These are phyloP conservation scores for Aspergillus japonicus DNA, from an alignment of 2,329 filamentous ascomycete species.

Conservation along the genomic window DNA sequence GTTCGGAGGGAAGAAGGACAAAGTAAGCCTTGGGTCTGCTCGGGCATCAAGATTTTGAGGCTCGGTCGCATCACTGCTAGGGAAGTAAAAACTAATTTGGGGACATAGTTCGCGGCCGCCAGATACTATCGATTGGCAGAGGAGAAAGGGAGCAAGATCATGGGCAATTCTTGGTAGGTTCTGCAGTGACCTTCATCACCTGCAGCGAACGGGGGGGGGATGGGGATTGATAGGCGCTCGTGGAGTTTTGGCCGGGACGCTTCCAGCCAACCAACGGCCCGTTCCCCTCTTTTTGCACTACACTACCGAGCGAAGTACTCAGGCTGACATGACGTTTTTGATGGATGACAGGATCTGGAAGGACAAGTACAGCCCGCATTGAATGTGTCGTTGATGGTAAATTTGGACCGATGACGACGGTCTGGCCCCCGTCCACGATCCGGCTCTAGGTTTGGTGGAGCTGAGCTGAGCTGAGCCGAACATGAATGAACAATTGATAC, in stretches of 20 bases:
- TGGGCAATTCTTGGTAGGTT: constrained; percentile 93
- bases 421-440: too few relatives aligned
- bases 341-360: constrained; percentile 83
- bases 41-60: constrained; percentile 35
- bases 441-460: too few relatives aligned
- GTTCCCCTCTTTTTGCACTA: not conserved
- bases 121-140: constrained; percentile 92
- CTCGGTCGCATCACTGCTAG: constrained; percentile 19
- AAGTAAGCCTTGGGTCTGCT: constrained; percentile 63
- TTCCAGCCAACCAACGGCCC: constrained; percentile 21
- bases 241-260: constrained; percentile 15
- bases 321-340: constrained; percentile 21
- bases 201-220: not conserved
- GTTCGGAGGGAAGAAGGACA: constrained; percentile 97
- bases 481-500: too few relatives aligned
- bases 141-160: constrained; percentile 79
- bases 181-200: constrained; percentile 6
- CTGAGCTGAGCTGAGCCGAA: too few relatives aligned
- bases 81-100: constrained; percentile 16
- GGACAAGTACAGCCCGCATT: constrained; percentile 75
- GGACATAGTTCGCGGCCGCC: constrained; percentile 58
- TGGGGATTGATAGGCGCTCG: constrained; percentile 22
- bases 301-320: not conserved
- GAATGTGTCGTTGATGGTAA: constrained; percentile 11
- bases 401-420: not conserved